These are phyloP conservation scores for Starmerella kuoi DNA, from an alignment of 805 yeast genomes.

Conservation along the genomic window DNA sequence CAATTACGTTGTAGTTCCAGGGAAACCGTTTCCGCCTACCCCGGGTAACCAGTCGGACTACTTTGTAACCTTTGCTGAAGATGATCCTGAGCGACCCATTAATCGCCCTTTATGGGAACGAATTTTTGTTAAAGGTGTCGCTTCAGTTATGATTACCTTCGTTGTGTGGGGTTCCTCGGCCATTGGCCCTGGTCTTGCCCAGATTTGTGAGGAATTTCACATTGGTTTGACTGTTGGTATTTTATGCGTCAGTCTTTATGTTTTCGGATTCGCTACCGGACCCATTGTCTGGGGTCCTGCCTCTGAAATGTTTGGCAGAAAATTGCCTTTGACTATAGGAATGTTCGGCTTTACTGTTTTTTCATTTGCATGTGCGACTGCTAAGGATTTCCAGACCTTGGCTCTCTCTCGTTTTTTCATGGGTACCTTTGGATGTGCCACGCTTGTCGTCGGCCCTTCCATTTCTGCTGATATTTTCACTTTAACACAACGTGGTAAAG, in stretches of 20 bases:
- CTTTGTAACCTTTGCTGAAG: conserved; percentile 28
- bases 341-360: conserved; percentile 29
- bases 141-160: conserved; percentile 29
- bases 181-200: conserved; percentile 31
- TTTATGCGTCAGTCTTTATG: conserved; percentile 45
- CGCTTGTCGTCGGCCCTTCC: conserved; percentile 49
- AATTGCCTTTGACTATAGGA: conserved; percentile 34
- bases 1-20: conserved; percentile 18
- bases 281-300: conserved; percentile 55
- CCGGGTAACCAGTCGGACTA: conserved; percentile 17
- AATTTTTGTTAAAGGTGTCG: conserved; percentile 26
- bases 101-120: conserved; percentile 37
- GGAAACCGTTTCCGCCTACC: conserved; percentile 17
- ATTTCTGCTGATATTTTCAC: conserved; percentile 45
- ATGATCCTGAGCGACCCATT: conserved; percentile 44
- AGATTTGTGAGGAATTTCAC: conserved; percentile 32
- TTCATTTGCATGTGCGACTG: conserved; percentile 40
- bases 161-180: conserved; percentile 38
- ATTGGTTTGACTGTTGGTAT: conserved; percentile 38
- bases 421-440: conserved; percentile 50
- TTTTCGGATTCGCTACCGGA: conserved; percentile 59
- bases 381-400: conserved; percentile 39
- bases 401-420: conserved; percentile 45
- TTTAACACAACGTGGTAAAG: conserved; percentile 41
- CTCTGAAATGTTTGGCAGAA: conserved; percentile 42